phyloP scores from a whole-genome alignment of 306 rosid species.

The Rubus idaeus region DNA sequence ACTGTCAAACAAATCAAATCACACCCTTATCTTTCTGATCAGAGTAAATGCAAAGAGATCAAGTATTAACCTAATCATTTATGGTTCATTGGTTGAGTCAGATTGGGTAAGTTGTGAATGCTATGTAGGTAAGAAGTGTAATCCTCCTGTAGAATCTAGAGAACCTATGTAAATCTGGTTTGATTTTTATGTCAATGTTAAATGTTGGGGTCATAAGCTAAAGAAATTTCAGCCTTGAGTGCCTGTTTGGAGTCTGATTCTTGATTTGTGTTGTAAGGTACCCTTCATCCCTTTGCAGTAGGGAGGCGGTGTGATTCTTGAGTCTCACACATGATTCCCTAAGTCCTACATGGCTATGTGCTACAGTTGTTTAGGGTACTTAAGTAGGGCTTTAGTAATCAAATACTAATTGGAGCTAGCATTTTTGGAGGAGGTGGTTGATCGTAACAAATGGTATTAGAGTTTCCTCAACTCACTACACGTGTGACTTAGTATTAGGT shows the following conservation, averaged over 20 bases:
- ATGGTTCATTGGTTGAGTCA: not conserved
- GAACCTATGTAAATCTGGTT: not conserved
- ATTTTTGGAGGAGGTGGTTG: not conserved
- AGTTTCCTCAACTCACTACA: not conserved
- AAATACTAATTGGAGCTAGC: not conserved
- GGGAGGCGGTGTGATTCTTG: not conserved
- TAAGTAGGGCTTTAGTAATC: not conserved
- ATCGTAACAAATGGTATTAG: not conserved
- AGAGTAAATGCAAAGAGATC: no score
- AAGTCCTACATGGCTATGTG: not conserved
- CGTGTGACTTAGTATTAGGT: not conserved
- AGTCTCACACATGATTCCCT: not conserved
- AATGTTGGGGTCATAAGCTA: not conserved
- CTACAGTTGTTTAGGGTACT: not conserved
- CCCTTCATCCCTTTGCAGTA: not conserved
- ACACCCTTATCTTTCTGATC: no score
- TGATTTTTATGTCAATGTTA: no score
- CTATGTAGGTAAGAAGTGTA: not conserved
- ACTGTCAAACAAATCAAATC: no score
- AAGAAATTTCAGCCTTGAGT: not conserved
- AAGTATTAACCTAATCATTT: no score
- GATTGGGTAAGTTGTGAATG: not conserved
- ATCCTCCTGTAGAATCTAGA: not conserved
- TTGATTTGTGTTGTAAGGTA: not conserved
- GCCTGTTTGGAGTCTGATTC: not conserved